Base-by-base conservation (phyloP, 441 rosid species). In the Lagerstroemia fauriei region DNA sequence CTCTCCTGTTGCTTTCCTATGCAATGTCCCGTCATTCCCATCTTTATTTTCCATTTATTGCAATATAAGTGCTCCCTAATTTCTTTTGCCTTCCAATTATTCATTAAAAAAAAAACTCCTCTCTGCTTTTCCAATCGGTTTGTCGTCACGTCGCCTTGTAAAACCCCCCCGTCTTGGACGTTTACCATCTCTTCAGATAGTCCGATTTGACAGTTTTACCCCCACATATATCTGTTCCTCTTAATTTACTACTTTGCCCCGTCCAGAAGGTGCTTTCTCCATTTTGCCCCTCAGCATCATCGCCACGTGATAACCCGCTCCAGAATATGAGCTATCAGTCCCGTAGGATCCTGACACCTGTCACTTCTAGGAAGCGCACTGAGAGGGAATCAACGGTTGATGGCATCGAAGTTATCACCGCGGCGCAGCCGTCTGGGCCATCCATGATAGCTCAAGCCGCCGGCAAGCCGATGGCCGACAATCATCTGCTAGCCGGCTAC, bases 401-500 rank as follows among this genome's bases (percentile, higher is more conserved):
- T 86, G 25, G 38, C 85, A 29, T 73, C 76, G 78, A 27, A 89
- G 88, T 79, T 76, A 69, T 65, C 66, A 31, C 85, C 3, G 59
- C 57, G 56, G 76, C 84, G 50, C 79, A 79, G 77, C 84, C 46
- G 47, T 22, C 71, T 61, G 73, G 80, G 81, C 88, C 82, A 59
- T n/a, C 68, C 31, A n/a, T 27, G 14, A 9, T 12, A 18, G 51
- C 14, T 80, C 3, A 83, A 75, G 77, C 65, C 78, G 80, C 84
- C 44, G 78, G 89, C 74, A 85, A 80, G 80, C 86, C 88, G 83
- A 79, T 53, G 73, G 73, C 80, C 50, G 84, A 91, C 32, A 90
- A 89, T 81, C 79, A 85, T 87, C 82, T 94, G 1, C 84, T 93
- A 31, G 98, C 98, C 38, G 94, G 98, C 0, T 94, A 93, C 89